Percentiles rank a stretch among this genome's conserved stretches.
Conservation (phyloP, 2,329 filamentous ascomycete species). For the Fusarium ambrosium region DNA sequence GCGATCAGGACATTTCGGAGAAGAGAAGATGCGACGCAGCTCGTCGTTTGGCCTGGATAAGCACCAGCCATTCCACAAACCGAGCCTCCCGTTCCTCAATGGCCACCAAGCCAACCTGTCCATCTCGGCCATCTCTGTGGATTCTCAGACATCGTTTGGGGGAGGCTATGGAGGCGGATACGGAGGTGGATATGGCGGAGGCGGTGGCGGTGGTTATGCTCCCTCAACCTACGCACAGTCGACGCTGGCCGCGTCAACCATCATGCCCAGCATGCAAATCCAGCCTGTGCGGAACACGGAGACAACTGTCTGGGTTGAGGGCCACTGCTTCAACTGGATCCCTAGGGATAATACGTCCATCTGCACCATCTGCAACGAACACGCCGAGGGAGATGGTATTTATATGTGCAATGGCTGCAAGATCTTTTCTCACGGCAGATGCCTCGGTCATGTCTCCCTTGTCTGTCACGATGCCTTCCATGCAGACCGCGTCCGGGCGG, state of each 20-base stretch:
- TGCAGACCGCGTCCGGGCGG: constrained; percentile 71
- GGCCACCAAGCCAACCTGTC: constrained; percentile 72
- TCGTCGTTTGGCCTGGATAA: constrained; percentile 91
- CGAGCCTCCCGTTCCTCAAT: constrained; percentile 80
- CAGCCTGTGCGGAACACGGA: constrained; percentile 85
- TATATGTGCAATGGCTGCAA: constrained; percentile 80
- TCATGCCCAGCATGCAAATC: constrained; percentile 87
- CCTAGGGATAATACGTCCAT: constrained; percentile 69
- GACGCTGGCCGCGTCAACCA: constrained; percentile 86
- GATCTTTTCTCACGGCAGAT: constrained; percentile 69
- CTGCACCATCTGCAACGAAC: constrained; percentile 84
- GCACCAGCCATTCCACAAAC: constrained; percentile 74
- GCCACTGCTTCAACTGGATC: constrained; percentile 81
- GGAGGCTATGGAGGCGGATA: constrained; percentile 66
- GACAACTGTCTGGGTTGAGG: constrained; percentile 86
- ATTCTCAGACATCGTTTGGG: constrained; percentile 77
- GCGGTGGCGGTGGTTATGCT: constrained; percentile 72
- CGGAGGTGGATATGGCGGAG: constrained; percentile 4
- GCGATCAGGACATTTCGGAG: constrained; percentile 89
- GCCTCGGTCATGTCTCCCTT: constrained; percentile 72
- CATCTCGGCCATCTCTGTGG: constrained; percentile 70
- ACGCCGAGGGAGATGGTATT: constrained; percentile 77
- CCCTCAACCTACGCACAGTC: constrained; percentile 88
- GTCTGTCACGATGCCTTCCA: constrained; percentile 75
- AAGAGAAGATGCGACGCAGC: constrained; percentile 84